Evolutionary conservation across 108 stramenopile species (phyloP).

Genomic region (Nitzschia sp.): DNA sequence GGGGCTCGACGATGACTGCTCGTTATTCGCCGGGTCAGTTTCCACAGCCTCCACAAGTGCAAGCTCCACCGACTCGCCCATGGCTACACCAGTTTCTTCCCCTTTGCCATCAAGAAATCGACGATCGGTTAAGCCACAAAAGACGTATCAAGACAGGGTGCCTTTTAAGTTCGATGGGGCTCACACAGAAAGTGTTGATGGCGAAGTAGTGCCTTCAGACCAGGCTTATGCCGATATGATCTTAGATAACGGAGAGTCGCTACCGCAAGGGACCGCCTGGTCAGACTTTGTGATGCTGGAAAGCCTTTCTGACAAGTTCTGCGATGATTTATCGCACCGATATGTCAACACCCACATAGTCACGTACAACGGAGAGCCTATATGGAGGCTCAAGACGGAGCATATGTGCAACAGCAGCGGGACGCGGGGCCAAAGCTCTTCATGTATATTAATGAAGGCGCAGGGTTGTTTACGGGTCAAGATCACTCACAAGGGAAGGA

Average conservation of each 20-base stretch:
- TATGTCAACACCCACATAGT: background rate
- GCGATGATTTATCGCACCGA: background rate
- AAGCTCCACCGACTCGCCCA: too few relatives aligned
- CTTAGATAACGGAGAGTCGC: background rate
- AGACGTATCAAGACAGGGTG: background rate
- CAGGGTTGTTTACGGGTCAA: conserved; percentile 1
- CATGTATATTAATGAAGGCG: background rate
- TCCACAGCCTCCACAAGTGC: too few relatives aligned
- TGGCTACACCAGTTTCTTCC: too few relatives aligned
- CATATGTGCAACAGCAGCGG: background rate
- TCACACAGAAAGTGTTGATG: background rate
- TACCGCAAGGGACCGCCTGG: background rate
- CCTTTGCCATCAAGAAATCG: background rate
- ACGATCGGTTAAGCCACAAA: background rate
- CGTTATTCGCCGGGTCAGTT: background rate
- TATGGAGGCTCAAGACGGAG: background rate
- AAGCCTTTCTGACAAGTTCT: background rate
- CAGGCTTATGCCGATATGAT: background rate
- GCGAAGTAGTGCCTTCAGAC: background rate
- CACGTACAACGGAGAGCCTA: background rate
- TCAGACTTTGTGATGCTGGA: background rate
- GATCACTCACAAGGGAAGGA: background rate
- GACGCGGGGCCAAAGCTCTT: conserved; percentile 4
- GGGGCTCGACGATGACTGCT: background rate
- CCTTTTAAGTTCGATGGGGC: background rate